Evolutionary conservation across 495 filamentous ascomycete species (phyloP).

Genomic region (Penicillium arizonense): DNA sequence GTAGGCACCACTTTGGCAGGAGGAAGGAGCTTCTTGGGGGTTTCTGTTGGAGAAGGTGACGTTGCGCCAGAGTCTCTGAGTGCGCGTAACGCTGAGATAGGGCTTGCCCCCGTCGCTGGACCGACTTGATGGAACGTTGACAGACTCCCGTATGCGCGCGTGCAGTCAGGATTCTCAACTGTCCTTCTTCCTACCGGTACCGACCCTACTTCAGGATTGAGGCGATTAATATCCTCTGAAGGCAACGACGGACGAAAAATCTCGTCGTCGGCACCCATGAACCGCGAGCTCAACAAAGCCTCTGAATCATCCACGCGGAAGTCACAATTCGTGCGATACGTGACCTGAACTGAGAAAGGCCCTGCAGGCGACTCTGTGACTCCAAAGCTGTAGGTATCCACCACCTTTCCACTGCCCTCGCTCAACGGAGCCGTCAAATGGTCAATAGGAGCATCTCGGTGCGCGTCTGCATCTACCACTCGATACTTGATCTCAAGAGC

Average conservation of each 20-base stretch:
- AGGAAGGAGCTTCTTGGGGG: constrained; percentile 61
- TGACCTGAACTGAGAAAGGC: constrained; percentile 73
- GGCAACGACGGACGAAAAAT: constrained; percentile 75
- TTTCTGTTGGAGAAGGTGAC: constrained; percentile 47
- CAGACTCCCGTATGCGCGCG: constrained; percentile 86
- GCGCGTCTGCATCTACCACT: constrained; percentile 59
- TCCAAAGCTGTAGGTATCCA: constrained; percentile 74
- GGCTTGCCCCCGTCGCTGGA: constrained; percentile 72
- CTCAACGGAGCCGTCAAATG: constrained; percentile 70
- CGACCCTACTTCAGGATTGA: constrained; percentile 67
- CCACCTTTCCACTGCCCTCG: constrained; percentile 61
- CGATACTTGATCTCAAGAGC: constrained; percentile 75
- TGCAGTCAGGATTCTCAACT: constrained; percentile 57
- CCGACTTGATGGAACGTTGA: constrained; percentile 89
- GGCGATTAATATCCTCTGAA: constrained; percentile 30
- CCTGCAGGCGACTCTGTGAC: constrained; percentile 84
- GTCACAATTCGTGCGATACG: constrained; percentile 82
- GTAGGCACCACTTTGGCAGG: constrained; percentile 55
- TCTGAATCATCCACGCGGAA: constrained; percentile 92
- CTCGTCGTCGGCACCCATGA: constrained; percentile 87
- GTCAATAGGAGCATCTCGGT: constrained; percentile 51
- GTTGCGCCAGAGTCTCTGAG: constrained; percentile 54
- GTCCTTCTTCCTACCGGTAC: constrained; percentile 54
- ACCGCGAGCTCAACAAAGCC: constrained; percentile 88
- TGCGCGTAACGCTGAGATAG: constrained; percentile 78